phyloP scores from a whole-genome alignment of 2,329 filamentous ascomycete species.

The Emmonsiellopsis sp. region DNA sequence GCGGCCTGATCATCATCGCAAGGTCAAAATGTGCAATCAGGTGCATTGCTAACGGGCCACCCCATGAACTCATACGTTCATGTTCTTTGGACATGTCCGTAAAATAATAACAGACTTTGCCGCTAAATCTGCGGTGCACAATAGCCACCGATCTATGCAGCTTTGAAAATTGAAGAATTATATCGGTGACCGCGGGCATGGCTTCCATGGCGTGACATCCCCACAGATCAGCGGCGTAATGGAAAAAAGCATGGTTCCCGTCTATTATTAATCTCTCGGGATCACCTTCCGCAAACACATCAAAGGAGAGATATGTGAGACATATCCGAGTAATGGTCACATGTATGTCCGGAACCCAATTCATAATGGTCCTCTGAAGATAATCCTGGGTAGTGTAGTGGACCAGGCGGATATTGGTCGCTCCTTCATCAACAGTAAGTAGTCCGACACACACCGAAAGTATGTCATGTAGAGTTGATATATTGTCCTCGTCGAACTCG shows the following conservation, averaged over 20 bases:
- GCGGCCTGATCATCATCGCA: too few relatives aligned
- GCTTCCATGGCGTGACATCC: too few relatives aligned
- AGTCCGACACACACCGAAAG: conserved; percentile 24
- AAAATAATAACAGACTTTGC: too few relatives aligned
- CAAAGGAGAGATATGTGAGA: conserved; percentile 16
- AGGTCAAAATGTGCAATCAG: too few relatives aligned
- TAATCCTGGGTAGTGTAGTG: conserved; percentile 27
- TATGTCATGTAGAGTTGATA: conserved; percentile 20
- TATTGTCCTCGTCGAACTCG: conserved; percentile 26
- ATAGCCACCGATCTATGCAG: too few relatives aligned
- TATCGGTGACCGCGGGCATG: too few relatives aligned
- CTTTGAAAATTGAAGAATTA: too few relatives aligned
- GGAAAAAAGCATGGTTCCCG: not conserved
- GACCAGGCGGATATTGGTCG: conserved; percentile 21
- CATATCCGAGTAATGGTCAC: conserved; percentile 11
- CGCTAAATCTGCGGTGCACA: too few relatives aligned
- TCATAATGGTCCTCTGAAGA: conserved; percentile 11
- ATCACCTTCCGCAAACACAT: conserved; percentile 7
- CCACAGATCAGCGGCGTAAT: too few relatives aligned
- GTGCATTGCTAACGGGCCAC: too few relatives aligned
- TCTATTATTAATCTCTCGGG: not conserved
- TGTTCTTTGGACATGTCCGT: too few relatives aligned
- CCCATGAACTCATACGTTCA: too few relatives aligned
- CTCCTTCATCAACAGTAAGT: conserved; percentile 22
- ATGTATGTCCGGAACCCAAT: conserved; percentile 12